A percentile compares a stretch with the other conserved stretches of the same genome.
Conservation (phyloP, 306 rosid genomes). For the Malus domestica region DNA sequence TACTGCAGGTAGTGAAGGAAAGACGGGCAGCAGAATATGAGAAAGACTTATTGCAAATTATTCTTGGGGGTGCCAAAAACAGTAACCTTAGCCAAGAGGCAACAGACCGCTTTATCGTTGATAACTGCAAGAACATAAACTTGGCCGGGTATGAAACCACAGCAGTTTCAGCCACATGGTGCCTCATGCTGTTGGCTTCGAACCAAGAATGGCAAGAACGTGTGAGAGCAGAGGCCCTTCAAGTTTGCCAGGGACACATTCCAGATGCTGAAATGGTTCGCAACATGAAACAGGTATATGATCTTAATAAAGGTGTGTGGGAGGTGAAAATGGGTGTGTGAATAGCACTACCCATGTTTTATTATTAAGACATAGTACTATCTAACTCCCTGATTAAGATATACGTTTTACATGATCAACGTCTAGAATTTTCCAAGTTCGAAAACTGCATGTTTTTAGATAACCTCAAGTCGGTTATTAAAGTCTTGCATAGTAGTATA, state of each 20-base stretch:
- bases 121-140: slow-evolving; percentile 37
- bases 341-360: too few species aligned
- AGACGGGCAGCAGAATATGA: not conserved
- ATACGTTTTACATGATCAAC: too few species aligned
- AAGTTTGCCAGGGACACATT: slow-evolving; percentile 17
- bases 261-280: slow-evolving; percentile 33
- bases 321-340: too few species aligned
- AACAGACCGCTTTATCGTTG: slow-evolving; percentile 23
- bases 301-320: too few species aligned
- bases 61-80: slow-evolving; percentile 28
- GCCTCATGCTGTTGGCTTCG: slow-evolving; percentile 41
- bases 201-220: slow-evolving; percentile 43
- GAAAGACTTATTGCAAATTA: slow-evolving; percentile 28
- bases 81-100: slow-evolving; percentile 22
- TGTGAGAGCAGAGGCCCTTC: slow-evolving; percentile 26
- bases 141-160: slow-evolving; percentile 43
- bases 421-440: too few species aligned
- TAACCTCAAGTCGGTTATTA: too few species aligned
- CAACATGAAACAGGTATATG: slow-evolving; percentile 38
- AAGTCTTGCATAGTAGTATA: too few species aligned
- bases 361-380: too few species aligned
- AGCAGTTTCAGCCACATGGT: slow-evolving; percentile 37
- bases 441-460: too few species aligned
- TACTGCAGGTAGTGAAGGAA: slow-evolving; percentile 14
- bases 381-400: too few species aligned